Conservation (phyloP, 176 grass and related monocot species). For the Calamus simplicifolius region DNA sequence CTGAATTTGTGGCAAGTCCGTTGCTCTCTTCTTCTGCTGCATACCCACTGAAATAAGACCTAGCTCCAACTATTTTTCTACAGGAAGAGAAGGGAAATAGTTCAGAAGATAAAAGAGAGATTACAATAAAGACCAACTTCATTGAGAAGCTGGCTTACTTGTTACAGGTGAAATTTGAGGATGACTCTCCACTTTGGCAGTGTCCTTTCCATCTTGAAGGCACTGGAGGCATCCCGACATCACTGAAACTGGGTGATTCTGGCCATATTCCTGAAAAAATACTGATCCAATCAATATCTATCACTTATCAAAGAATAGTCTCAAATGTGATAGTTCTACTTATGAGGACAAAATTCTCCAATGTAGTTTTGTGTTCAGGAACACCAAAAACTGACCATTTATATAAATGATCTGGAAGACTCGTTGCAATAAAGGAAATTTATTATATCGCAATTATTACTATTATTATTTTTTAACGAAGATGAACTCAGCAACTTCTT, state of each 20-base stretch:
- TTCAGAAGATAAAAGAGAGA: not conserved
- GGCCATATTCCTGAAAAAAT: conserved; percentile 15
- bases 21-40: conserved; percentile 9
- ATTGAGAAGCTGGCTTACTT: not conserved
- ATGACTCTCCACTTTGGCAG: conserved; percentile 14
- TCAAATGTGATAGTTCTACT: no score
- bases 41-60: conserved; percentile 14
- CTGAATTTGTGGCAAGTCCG: not conserved
- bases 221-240: conserved; percentile 8
- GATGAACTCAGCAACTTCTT: no score
- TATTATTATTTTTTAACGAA: no score
- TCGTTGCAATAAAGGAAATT: no score
- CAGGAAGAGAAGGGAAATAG: no score
- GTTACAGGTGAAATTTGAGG: conserved; percentile 5
- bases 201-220: conserved; percentile 17
- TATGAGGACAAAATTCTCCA: no score
- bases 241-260: conserved; percentile 14
- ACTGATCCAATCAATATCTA: not conserved
- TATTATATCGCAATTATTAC: no score
- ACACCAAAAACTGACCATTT: no score
- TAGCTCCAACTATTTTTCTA: conserved; percentile 24
- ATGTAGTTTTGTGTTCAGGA: no score
- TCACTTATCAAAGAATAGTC: not conserved
- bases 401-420: no score
- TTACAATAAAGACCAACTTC: not conserved